phyloP scores from a whole-genome alignment of 2,329 filamentous ascomycete genomes.

The Ascochyta pisi region DNA sequence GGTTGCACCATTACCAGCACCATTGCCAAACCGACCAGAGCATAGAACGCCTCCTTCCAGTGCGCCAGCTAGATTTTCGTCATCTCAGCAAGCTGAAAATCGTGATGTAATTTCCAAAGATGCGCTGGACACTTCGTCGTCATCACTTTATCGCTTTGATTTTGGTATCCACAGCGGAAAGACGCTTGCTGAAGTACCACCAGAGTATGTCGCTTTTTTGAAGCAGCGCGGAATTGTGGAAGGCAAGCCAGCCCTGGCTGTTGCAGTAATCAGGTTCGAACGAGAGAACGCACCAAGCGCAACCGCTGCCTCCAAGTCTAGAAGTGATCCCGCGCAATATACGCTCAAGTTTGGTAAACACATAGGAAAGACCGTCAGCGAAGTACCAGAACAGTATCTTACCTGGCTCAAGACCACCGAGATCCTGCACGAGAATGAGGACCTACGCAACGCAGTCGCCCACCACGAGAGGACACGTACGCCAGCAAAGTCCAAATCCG shows the following conservation, averaged over 20 bases:
- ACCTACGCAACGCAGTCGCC: neutral
- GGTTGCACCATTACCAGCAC: neutral
- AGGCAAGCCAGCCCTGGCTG: neutral
- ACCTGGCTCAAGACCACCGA: neutral
- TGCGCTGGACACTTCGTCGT: neutral
- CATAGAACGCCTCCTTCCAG: neutral
- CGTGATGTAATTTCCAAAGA: neutral
- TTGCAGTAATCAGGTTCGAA: neutral
- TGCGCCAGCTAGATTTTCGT: neutral
- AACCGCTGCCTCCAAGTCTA: neutral
- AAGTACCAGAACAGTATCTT: neutral
- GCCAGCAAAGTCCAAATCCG: neutral
- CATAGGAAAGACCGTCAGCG: neutral
- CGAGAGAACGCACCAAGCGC: neutral
- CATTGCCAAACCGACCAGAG: neutral
- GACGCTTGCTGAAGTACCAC: slow-evolving; percentile 3
- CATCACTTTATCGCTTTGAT: neutral
- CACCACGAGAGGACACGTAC: neutral
- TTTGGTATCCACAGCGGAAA: neutral
- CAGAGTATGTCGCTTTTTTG: slow-evolving; percentile 3
- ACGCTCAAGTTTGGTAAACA: neutral
- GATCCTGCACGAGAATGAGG: neutral
- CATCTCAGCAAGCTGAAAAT: neutral
- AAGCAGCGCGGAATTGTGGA: slow-evolving; percentile 7
- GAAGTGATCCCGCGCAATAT: neutral